phyloP scores from a whole-genome alignment of 352 stramenopile species.

The Pythium aquatile region DNA sequence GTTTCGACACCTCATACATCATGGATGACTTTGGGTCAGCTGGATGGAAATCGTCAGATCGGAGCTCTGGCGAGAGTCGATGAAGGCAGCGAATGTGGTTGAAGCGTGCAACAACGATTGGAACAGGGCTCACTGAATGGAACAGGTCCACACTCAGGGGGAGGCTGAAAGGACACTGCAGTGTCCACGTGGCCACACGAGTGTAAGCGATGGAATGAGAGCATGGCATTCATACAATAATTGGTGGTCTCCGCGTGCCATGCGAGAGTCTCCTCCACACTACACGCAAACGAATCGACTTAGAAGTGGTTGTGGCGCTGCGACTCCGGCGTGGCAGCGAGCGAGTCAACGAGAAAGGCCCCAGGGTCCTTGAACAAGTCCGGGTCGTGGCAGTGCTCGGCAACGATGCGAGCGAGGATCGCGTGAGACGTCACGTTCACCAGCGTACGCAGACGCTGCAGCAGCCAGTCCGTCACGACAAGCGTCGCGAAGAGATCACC shows the following conservation, averaged over 20 bases:
- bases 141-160: too few species aligned
- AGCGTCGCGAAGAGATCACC: slow-evolving; percentile 55
- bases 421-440: slow-evolving; percentile 78
- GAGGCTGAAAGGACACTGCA: too few species aligned
- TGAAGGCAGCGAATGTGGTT: not conserved
- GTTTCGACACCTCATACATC: too few species aligned
- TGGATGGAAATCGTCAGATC: too few species aligned
- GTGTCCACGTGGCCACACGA: too few species aligned
- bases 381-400: slow-evolving; percentile 52
- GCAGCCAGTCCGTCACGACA: slow-evolving; percentile 67
- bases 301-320: not conserved
- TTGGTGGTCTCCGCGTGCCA: not conserved
- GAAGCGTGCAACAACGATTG: too few species aligned
- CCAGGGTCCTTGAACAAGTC: slow-evolving; percentile 5
- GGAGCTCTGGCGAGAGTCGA: too few species aligned
- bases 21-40: too few species aligned
- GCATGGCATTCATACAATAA: slow-evolving; percentile 1
- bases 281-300: not conserved
- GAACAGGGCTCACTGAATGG: too few species aligned
- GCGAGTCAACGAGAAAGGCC: slow-evolving; percentile 10
- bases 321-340: not conserved
- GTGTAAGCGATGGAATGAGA: not conserved
- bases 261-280: not conserved
- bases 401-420: slow-evolving; percentile 71
- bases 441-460: slow-evolving; percentile 61